A percentile compares a stretch with the other conserved stretches of the same genome.
These are phyloP conservation scores for Prosopis cineraria DNA, from an alignment of 306 rosid species.

Conservation along the genomic window DNA sequence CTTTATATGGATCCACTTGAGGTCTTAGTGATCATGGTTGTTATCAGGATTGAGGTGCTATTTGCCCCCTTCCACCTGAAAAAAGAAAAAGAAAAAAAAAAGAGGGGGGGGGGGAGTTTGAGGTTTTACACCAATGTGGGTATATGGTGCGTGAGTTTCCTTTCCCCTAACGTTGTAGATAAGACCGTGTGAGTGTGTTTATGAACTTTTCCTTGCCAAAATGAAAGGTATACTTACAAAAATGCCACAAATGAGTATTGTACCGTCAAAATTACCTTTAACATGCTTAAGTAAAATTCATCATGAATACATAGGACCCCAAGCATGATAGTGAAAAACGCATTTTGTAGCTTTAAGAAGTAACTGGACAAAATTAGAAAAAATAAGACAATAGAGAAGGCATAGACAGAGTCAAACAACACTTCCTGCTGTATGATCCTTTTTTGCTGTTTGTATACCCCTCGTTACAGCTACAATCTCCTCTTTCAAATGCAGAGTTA, in stretches of 20 bases:
- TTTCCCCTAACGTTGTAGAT: background rate
- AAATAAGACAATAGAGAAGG: background rate
- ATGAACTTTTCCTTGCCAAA: too few species aligned
- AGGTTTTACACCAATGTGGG: background rate
- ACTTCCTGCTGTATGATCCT: background rate
- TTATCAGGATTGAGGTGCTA: background rate
- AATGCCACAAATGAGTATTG: background rate
- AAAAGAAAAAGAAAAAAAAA: too few species aligned
- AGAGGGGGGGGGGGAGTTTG: background rate
- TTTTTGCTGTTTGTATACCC: background rate
- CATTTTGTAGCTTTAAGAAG: background rate
- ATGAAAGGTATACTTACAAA: background rate
- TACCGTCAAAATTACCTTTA: background rate
- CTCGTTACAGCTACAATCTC: background rate
- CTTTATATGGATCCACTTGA: background rate
- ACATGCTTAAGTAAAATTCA: background rate
- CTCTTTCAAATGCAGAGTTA: background rate
- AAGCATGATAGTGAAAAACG: background rate
- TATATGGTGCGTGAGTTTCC: background rate
- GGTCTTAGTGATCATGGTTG: background rate
- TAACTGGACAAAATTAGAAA: too few species aligned
- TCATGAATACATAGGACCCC: background rate
- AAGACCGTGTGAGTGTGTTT: too few species aligned
- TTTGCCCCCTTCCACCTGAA: too few species aligned
- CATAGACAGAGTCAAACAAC: background rate